Evolutionary conservation across 2,329 filamentous ascomycete species (phyloP).

Genomic region (Diaporthe vaccinii): DNA sequence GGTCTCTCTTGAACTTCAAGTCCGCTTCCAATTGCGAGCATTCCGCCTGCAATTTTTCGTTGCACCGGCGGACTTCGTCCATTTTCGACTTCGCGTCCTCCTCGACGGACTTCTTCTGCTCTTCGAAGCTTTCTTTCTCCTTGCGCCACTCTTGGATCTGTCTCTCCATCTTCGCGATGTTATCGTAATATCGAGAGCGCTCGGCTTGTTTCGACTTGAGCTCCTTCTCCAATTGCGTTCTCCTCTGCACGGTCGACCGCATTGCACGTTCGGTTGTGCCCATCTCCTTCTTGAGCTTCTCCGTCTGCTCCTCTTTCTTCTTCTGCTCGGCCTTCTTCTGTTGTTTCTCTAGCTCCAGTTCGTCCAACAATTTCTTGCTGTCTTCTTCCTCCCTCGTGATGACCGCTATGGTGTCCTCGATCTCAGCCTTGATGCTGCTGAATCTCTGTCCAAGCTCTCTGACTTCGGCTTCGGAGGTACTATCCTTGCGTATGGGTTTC

Average conservation of each 20-base stretch:
- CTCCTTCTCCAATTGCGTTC: slow-evolving; percentile 80
- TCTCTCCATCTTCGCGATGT: slow-evolving; percentile 76
- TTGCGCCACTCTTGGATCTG: slow-evolving; percentile 72
- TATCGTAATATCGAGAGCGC: slow-evolving; percentile 77
- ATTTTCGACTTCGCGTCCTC: slow-evolving; percentile 65
- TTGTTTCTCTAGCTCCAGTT: slow-evolving; percentile 83
- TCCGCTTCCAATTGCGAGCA: slow-evolving; percentile 77
- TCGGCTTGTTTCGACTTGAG: slow-evolving; percentile 78
- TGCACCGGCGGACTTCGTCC: slow-evolving; percentile 67
- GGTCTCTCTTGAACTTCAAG: slow-evolving; percentile 77
- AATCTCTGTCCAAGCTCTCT: slow-evolving; percentile 86
- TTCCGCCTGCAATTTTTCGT: slow-evolving; percentile 74
- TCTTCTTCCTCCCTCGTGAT: slow-evolving; percentile 81
- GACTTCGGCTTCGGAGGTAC: slow-evolving; percentile 72
- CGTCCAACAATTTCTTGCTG: slow-evolving; percentile 73
- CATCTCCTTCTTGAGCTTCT: slow-evolving; percentile 85
- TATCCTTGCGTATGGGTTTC: slow-evolving; percentile 58
- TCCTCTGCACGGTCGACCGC: slow-evolving; percentile 82
- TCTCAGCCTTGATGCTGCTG: slow-evolving; percentile 84
- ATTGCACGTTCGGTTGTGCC: slow-evolving; percentile 85
- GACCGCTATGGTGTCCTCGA: slow-evolving; percentile 81
- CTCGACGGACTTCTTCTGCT: slow-evolving; percentile 65
- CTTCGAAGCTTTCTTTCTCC: slow-evolving; percentile 66
- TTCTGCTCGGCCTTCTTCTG: slow-evolving; percentile 82
- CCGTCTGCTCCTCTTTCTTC: slow-evolving; percentile 91